Conservation (phyloP, 805 yeast genomes). For the Candida fluviatilis region DNA sequence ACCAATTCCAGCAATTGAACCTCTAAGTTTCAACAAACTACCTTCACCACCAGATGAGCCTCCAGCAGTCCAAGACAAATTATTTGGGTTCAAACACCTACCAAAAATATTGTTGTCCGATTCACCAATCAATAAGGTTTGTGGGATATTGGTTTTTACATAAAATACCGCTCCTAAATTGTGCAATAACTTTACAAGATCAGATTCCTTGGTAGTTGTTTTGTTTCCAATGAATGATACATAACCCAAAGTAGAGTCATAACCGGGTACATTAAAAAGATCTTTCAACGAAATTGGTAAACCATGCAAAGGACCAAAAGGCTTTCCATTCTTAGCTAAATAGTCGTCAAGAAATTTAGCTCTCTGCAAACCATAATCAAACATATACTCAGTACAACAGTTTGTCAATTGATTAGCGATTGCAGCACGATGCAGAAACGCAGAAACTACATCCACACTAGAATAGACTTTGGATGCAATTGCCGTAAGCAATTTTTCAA, state of each 20-base stretch:
- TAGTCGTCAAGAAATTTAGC: constrained; percentile 55
- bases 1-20: constrained; percentile 37
- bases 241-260: constrained; percentile 36
- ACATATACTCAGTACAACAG: constrained; percentile 43
- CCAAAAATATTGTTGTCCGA: constrained; percentile 38
- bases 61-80: constrained; percentile 36
- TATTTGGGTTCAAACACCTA: constrained; percentile 32
- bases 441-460: constrained; percentile 25
- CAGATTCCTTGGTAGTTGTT: constrained; percentile 25
- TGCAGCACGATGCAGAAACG: constrained; percentile 38
- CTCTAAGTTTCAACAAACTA: constrained; percentile 38
- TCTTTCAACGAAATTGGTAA: constrained; percentile 61
- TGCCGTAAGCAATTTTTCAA: background rate
- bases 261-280: constrained; percentile 33
- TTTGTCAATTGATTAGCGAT: constrained; percentile 43
- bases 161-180: constrained; percentile 41
- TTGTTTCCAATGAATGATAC: constrained; percentile 29
- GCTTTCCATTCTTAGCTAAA: constrained; percentile 41
- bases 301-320: constrained; percentile 63
- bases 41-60: constrained; percentile 46
- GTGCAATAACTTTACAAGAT: constrained; percentile 29
- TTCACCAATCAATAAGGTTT: constrained; percentile 42
- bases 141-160: constrained; percentile 41
- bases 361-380: constrained; percentile 53
- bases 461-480: background rate